Base-by-base conservation (phyloP, 1,139 yeast genomes). In the Pichia sp. region DNA sequence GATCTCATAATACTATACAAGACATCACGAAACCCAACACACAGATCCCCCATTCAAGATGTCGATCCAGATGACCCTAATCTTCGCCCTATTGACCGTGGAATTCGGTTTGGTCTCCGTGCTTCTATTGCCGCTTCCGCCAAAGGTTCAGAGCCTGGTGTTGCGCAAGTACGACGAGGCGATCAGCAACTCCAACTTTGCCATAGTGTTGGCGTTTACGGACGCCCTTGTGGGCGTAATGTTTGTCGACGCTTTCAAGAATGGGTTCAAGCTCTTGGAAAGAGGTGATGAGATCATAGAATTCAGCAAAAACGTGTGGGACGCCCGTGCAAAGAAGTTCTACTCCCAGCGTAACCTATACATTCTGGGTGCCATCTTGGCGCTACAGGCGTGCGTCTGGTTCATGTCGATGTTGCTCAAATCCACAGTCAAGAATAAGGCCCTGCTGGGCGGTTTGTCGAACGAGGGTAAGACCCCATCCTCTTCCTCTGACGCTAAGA, bases 281-380 rank as follows among this genome's bases (percentile, higher is more conserved):
- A 51, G 36, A 10, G 10, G 6, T 8, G 59, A 53, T 38, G 60
- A 54, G 23, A 51, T 53, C 1, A 47, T 58, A 13, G 58, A 55
- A 38, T 55, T 51, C 23, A 53, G 19, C 31, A 50, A 54, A 29
- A 56, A 61, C 34, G 53, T 58, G 26, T 65, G 72, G 64, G 70
- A 70, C 11, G 30, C 51, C 8, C 60, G 64, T 46, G 60, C 63
- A 4, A 66, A 64, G 49, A 81, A 82, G 62, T 85, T 87, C 61
- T 84, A 84, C 63, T 78, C 85, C 47, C 90, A 86, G 67, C 76
- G 93, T 64, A 86, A 86, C 64, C 73, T 85, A 60, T 85, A 86
- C 67, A 77, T 86, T 57, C 78, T 85, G 16, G 92, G 90, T 3
- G 88, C 88, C 7, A 84, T 85, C 4, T 68, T 85, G 59, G 85